Evolutionary conservation across 306 rosid species (phyloP), one percentile per base, ranked within the genome.

Genomic region (Senna siamea): DNA sequence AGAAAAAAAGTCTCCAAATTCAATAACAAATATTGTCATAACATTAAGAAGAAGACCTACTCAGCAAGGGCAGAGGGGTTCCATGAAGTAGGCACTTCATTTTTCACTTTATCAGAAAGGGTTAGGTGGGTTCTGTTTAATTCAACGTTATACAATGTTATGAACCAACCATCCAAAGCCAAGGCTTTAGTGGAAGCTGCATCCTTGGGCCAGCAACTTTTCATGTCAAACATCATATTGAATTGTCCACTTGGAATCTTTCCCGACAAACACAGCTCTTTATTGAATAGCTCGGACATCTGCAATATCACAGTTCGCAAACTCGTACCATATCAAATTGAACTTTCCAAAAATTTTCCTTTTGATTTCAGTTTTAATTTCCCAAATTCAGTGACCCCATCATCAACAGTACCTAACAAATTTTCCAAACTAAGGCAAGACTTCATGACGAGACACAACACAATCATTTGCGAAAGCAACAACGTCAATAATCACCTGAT

Each of bases 251-350:
- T 81, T 4, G 98, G 98, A 66, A 94, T 92, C 75, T 94, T 94
- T 9, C 96, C 97, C 0, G 87, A 79, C 57, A 94, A 67, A 19
- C 85, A 78, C 50, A 86, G 43, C 14, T 88, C 88, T 74, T 85
- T 77, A 72, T 94, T 94, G 81, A 81, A 82, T 57, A 59, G 93
- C 90, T 91, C 97, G 3, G 97, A 89, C 98, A 94, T 94, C 98
- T 94, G 90, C 66, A 56, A 75, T 28, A 35, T 6, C 54, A 51
- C 65, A n/a, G n/a, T n/a, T n/a, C n/a, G n/a, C n/a, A n/a, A n/a
- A n/a, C n/a, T n/a, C n/a, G n/a, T n/a, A n/a, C n/a, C n/a, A n/a
- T n/a, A n/a, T n/a, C n/a, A n/a, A n/a, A n/a, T n/a, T n/a, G n/a
- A n/a, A n/a, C n/a, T n/a, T n/a, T n/a, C n/a, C n/a, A n/a, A n/a